These are phyloP conservation scores for Dothideomycetes sp. DNA, from an alignment of 2,329 filamentous ascomycete genomes.

Conservation along the genomic window DNA sequence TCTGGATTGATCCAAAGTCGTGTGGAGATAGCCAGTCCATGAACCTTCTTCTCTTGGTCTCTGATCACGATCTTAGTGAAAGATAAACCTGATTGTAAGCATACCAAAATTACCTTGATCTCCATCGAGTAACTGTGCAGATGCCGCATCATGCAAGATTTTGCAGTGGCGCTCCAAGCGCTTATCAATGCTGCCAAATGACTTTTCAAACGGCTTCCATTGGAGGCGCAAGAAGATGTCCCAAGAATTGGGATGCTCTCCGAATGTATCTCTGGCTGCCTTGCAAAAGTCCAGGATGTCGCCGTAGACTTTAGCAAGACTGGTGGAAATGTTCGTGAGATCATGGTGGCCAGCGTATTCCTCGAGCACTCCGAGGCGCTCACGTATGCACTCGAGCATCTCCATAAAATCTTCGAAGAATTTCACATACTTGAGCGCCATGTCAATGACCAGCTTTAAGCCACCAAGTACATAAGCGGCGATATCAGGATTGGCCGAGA, in stretches of 20 bases:
- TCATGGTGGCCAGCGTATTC: neutral
- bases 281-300: conserved; percentile 1
- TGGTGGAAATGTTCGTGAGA: neutral
- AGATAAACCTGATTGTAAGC: too few relatives aligned
- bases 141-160: too few relatives aligned
- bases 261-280: neutral
- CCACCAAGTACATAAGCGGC: neutral
- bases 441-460: neutral
- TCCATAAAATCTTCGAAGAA: neutral
- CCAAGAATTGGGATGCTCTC: neutral
- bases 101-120: too few relatives aligned
- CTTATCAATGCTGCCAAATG: too few relatives aligned
- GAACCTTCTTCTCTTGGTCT: too few relatives aligned
- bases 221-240: too few relatives aligned
- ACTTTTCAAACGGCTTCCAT: too few relatives aligned
- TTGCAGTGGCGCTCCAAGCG: too few relatives aligned
- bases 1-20: too few relatives aligned
- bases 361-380: neutral
- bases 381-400: neutral
- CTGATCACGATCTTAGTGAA: too few relatives aligned
- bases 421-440: neutral
- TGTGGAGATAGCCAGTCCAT: too few relatives aligned
- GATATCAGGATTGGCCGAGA: neutral
- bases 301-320: neutral
- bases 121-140: too few relatives aligned